Conservation (phyloP, 371 early-diverging fungal genomes). For the Basidiobolus meristosporus region DNA sequence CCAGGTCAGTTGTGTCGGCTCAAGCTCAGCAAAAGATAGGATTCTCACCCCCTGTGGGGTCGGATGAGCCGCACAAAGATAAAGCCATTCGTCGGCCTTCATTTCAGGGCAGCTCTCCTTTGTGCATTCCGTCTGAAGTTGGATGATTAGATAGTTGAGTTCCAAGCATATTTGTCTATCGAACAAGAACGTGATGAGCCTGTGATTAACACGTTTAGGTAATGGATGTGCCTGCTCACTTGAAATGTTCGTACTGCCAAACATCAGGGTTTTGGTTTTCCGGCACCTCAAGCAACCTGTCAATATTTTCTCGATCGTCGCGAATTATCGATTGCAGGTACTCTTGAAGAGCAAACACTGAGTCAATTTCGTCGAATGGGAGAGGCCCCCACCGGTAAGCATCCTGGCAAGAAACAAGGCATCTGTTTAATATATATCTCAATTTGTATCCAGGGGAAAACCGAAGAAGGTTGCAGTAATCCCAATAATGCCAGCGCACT, state of each 20-base stretch:
- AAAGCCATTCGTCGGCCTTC: slow-evolving; percentile 83
- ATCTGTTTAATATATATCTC: not conserved
- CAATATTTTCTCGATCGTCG: slow-evolving; percentile 35
- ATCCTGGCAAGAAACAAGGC: slow-evolving; percentile 10
- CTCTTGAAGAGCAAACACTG: slow-evolving; percentile 60
- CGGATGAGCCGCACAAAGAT: slow-evolving; percentile 83
- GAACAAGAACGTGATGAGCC: not conserved
- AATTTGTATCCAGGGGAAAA: slow-evolving; percentile 1
- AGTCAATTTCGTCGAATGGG: slow-evolving; percentile 40
- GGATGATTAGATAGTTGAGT: slow-evolving; percentile 51
- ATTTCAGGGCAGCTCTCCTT: slow-evolving; percentile 69
- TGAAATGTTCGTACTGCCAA: slow-evolving; percentile 82
- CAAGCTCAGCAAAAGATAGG: not conserved
- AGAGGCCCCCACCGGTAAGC: slow-evolving; percentile 31
- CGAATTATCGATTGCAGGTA: slow-evolving; percentile 66
- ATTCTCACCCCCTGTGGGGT: slow-evolving; percentile 47
- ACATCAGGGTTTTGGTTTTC: slow-evolving; percentile 35
- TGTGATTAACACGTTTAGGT: not conserved
- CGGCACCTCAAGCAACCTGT: slow-evolving; percentile 39
- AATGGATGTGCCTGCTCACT: slow-evolving; percentile 13
- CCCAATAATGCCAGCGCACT: no score
- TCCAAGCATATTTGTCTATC: slow-evolving; percentile 61
- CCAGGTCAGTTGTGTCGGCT: not conserved
- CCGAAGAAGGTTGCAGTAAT: no score
- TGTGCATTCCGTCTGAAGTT: slow-evolving; percentile 63